These are phyloP conservation scores for Schizonepeta tenuifolia DNA, from an alignment of 257 asterid genomes.

Conservation along the genomic window DNA sequence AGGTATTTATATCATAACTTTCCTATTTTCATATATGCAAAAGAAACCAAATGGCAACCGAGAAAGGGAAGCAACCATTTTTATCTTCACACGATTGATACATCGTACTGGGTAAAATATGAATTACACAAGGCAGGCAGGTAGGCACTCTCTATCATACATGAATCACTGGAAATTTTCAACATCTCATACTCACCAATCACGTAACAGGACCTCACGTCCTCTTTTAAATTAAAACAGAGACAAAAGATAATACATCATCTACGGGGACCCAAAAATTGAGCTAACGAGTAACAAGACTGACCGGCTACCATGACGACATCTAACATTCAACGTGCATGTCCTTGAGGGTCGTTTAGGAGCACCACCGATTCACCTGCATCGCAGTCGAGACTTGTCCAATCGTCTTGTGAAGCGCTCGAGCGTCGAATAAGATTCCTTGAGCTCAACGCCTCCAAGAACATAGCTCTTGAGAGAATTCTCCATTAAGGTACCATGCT, in stretches of 20 bases:
- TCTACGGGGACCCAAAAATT: conserved; percentile 42
- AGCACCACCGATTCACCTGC: conserved; percentile 34
- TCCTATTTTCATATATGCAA: not conserved
- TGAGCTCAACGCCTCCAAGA: conserved; percentile 38
- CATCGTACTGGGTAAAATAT: conserved; percentile 39
- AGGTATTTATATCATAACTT: too few species aligned
- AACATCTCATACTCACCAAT: conserved; percentile 41
- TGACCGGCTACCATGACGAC: conserved; percentile 32
- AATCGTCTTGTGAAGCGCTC: conserved; percentile 34
- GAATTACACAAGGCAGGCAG: conserved; percentile 41
- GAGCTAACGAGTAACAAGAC: conserved; percentile 28
- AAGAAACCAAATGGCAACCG: not conserved
- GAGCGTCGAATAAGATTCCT: conserved; percentile 26
- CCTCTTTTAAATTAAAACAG: conserved; percentile 25
- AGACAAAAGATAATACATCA: conserved; percentile 47
- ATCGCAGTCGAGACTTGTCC: conserved; percentile 26
- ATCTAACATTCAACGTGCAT: conserved; percentile 39
- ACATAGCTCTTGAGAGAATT: conserved; percentile 31
- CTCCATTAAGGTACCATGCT: conserved; percentile 48
- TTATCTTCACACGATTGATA: conserved; percentile 39
- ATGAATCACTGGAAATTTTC: conserved; percentile 40
- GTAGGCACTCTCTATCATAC: conserved; percentile 54
- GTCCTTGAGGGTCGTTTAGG: not conserved
- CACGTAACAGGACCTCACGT: conserved; percentile 36
- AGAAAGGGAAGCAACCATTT: not conserved